These are phyloP conservation scores for Penicillium sumatraense DNA, from an alignment of 2,329 filamentous ascomycete species.

Conservation along the genomic window DNA sequence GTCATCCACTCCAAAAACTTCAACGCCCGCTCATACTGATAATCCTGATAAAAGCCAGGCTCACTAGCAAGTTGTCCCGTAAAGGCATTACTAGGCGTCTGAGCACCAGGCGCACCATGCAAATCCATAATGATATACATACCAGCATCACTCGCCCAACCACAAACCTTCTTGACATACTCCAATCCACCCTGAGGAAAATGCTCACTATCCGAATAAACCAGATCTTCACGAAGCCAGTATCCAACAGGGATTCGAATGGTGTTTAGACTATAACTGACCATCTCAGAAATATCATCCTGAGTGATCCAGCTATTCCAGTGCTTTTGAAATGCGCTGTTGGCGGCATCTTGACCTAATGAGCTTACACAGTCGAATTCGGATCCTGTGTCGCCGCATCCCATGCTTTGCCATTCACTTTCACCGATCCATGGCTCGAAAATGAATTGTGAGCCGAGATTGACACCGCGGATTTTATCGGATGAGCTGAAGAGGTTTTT, in stretches of 20 bases:
- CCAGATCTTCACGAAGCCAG: constrained; percentile 58
- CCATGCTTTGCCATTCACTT: constrained; percentile 54
- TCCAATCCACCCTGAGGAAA: constrained; percentile 56
- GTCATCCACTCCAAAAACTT: constrained; percentile 63
- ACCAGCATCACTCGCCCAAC: constrained; percentile 54
- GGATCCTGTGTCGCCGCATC: constrained; percentile 51
- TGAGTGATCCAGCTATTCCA: constrained; percentile 58
- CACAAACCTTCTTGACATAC: constrained; percentile 53
- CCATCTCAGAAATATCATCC: constrained; percentile 55
- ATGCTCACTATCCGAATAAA: constrained; percentile 53
- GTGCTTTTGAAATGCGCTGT: constrained; percentile 55
- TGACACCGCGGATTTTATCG: constrained; percentile 59
- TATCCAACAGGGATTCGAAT: constrained; percentile 61
- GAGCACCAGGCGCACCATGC: constrained; percentile 58
- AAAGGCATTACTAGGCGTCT: constrained; percentile 52
- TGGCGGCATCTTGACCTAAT: constrained; percentile 54
- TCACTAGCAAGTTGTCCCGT: constrained; percentile 50
- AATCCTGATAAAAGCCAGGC: constrained; percentile 61
- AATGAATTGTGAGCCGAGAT: constrained; percentile 58
- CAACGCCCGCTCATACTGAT: constrained; percentile 61
- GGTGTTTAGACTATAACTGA: constrained; percentile 39
- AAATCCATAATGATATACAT: constrained; percentile 61
- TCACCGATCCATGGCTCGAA: constrained; percentile 60
- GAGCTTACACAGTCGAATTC: constrained; percentile 61
- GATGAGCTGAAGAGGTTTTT: constrained; percentile 29